These are phyloP conservation scores for Backusella macrospora DNA, from an alignment of 192 early-diverging fungal species.

Conservation along the genomic window DNA sequence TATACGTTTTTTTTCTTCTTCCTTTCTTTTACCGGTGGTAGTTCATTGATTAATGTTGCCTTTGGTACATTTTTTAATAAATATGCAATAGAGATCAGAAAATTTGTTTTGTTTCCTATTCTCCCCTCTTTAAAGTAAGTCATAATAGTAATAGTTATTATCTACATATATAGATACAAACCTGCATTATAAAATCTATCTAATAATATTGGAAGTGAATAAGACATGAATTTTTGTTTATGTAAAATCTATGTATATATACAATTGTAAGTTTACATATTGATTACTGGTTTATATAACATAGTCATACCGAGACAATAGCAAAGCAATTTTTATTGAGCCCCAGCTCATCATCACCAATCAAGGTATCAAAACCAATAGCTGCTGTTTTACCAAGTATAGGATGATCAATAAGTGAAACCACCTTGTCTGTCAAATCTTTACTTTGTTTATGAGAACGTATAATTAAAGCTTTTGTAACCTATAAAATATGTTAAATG, in stretches of 20 bases:
- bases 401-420: slow-evolving; percentile 51
- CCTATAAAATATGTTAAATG: slow-evolving; percentile 32
- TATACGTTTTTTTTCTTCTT: not conserved
- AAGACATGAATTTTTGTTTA: slow-evolving; percentile 85
- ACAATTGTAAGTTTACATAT: not conserved
- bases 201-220: slow-evolving; percentile 71
- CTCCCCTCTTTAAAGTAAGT: too few relatives aligned
- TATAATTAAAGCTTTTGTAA: slow-evolving; percentile 68
- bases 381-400: slow-evolving; percentile 56
- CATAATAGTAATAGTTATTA: not conserved
- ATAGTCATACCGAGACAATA: slow-evolving; percentile 51
- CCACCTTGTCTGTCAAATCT: slow-evolving; percentile 52
- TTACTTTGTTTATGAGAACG: slow-evolving; percentile 54
- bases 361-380: slow-evolving; percentile 69
- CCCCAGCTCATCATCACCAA: slow-evolving; percentile 67
- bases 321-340: slow-evolving; percentile 74
- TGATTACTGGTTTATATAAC: not conserved
- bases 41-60: slow-evolving; percentile 75
- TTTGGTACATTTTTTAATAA: slow-evolving; percentile 81
- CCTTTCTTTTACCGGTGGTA: slow-evolving; percentile 62
- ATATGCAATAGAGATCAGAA: slow-evolving; percentile 82
- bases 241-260: slow-evolving; percentile 61
- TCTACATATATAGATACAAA: slow-evolving; percentile 14
- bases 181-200: slow-evolving; percentile 46
- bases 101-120: slow-evolving; percentile 63